These are phyloP conservation scores for Hirschioporus abietinus DNA, from an alignment of 768 basidiomycete species.

Conservation along the genomic window DNA sequence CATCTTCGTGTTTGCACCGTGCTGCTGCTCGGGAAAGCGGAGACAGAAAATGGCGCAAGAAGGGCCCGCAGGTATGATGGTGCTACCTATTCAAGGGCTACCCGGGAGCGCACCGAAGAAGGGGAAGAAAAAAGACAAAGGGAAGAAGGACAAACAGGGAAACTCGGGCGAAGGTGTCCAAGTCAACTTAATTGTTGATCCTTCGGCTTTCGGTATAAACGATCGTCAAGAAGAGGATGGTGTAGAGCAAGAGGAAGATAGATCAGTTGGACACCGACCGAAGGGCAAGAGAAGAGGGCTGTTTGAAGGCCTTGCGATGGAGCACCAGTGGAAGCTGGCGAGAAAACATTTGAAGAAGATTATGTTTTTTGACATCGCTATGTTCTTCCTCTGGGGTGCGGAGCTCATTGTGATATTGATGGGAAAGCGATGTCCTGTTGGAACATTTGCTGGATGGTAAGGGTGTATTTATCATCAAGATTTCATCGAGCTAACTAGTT, in stretches of 20 bases:
- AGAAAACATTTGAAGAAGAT: slow-evolving; percentile 49
- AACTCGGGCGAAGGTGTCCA: slow-evolving; percentile 41
- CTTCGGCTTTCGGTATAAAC: slow-evolving; percentile 43
- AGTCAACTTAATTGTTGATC: slow-evolving; percentile 71
- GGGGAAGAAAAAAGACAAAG: slow-evolving; percentile 35
- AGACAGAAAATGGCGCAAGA: slow-evolving; percentile 22
- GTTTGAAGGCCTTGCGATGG: slow-evolving; percentile 57
- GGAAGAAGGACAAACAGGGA: slow-evolving; percentile 23
- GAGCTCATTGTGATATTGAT: slow-evolving; percentile 56
- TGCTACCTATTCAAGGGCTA: slow-evolving; percentile 56
- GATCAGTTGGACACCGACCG: slow-evolving; percentile 21
- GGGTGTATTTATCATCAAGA: slow-evolving; percentile 18
- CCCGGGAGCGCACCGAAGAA: slow-evolving; percentile 34
- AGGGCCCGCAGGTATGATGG: slow-evolving; percentile 43
- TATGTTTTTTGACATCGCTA: slow-evolving; percentile 42
- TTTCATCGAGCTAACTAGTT: slow-evolving; percentile 9
- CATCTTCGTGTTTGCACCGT: slow-evolving; percentile 54
- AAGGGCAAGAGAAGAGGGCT: slow-evolving; percentile 40
- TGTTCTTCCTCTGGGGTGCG: slow-evolving; percentile 49
- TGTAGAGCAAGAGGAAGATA: slow-evolving; percentile 30
- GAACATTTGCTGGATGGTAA: slow-evolving; percentile 59
- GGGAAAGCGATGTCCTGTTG: slow-evolving; percentile 60
- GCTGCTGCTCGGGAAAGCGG: slow-evolving; percentile 39
- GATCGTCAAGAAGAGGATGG: slow-evolving; percentile 35
- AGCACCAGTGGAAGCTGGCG: slow-evolving; percentile 56